Percentiles rank a stretch among this genome's conserved stretches.
phyloP scores from a whole-genome alignment of 345 rosid species.

The Linum tenue region DNA sequence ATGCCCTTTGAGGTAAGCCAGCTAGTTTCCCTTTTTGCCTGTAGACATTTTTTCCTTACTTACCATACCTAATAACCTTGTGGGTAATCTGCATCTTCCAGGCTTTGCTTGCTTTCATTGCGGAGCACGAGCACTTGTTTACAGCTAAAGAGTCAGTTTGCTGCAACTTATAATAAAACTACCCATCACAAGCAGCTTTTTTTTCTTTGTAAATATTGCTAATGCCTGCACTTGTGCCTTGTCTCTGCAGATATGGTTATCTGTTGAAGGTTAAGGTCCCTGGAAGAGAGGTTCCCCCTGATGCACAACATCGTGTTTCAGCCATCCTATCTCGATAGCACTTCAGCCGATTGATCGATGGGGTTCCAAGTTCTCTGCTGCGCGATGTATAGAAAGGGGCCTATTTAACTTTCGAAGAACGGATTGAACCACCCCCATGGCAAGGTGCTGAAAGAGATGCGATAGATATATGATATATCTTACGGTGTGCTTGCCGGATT shows the following conservation, averaged over 20 bases:
- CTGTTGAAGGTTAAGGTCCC: constrained; percentile 77
- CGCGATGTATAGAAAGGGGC: no score
- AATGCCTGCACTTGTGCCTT: neutral
- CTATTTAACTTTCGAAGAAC: no score
- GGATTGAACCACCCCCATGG: no score
- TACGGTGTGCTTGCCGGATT: no score
- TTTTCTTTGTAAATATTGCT: neutral
- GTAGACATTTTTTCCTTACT: neutral
- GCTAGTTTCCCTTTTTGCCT: neutral
- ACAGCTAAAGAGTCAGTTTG: constrained; percentile 59
- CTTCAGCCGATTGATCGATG: neutral
- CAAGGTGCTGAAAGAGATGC: no score
- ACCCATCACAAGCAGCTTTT: neutral
- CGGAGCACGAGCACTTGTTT: constrained; percentile 64
- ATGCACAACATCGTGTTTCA: constrained; percentile 59
- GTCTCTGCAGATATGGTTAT: constrained; percentile 51
- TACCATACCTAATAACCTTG: neutral
- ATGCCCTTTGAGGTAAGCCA: constrained; percentile 90
- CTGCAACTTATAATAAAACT: neutral
- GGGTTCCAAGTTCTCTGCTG: neutral
- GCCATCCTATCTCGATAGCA: constrained; percentile 50
- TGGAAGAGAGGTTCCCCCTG: constrained; percentile 76
- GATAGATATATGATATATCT: no score
- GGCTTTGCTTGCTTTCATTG: constrained; percentile 83
- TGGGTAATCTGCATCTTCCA: constrained; percentile 22